phyloP scores from a whole-genome alignment of 192 early-diverging fungal species.

The Entomortierella parvispora region DNA sequence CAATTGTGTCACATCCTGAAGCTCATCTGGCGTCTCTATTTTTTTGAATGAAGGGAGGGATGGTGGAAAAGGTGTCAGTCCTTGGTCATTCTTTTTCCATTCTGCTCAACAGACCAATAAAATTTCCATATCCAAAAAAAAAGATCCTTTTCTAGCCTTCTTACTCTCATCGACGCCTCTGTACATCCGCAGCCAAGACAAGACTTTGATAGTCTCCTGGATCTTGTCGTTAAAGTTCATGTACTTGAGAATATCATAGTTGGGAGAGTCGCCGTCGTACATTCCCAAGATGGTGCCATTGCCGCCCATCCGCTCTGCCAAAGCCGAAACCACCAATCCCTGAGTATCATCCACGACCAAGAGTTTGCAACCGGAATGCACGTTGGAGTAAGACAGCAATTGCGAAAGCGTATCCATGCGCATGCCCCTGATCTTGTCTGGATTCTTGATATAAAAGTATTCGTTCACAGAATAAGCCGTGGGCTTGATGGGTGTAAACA shows the following conservation, averaged over 20 bases:
- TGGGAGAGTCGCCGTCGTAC: slow-evolving; percentile 78
- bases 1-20: slow-evolving; percentile 61
- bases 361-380: slow-evolving; percentile 73
- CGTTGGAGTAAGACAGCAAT: slow-evolving; percentile 84
- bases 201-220: slow-evolving; percentile 63
- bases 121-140: no score
- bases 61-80: background rate
- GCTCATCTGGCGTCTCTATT: slow-evolving; percentile 60
- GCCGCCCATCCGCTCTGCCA: slow-evolving; percentile 83
- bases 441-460: slow-evolving; percentile 82
- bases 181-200: slow-evolving; percentile 80
- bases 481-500: slow-evolving; percentile 81
- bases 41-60: background rate
- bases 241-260: slow-evolving; percentile 79
- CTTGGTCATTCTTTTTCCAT: no score
- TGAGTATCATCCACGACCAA: slow-evolving; percentile 93
- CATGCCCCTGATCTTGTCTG: slow-evolving; percentile 81
- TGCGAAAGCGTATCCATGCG: slow-evolving; percentile 94
- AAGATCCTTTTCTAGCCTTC: no score
- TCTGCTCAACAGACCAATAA: no score
- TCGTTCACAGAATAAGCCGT: slow-evolving; percentile 80
- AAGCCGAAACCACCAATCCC: slow-evolving; percentile 81
- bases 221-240: slow-evolving; percentile 75
- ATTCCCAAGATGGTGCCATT: slow-evolving; percentile 74
- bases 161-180: slow-evolving; percentile 66